Evolutionary conservation across 768 basidiomycete genomes (phyloP).

Genomic region (Mycena metata): DNA sequence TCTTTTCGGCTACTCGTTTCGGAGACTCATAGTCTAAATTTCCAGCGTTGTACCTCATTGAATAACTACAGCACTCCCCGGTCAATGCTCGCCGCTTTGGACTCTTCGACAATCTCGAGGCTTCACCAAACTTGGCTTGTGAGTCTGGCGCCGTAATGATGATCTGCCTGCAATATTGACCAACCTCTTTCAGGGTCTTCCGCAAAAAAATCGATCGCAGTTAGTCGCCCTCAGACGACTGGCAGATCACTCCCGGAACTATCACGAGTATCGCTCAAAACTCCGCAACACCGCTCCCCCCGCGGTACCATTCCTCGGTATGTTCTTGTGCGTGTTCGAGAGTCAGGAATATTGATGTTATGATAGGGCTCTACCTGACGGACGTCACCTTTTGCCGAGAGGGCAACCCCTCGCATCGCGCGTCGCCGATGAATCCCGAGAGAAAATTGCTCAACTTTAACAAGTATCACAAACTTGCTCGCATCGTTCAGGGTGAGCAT

Average conservation of each 20-base stretch:
- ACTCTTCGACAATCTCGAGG: conserved; percentile 94
- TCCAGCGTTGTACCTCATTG: conserved; percentile 84
- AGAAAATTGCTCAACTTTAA: conserved; percentile 95
- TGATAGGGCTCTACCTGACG: conserved; percentile 83
- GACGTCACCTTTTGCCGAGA: conserved; percentile 97
- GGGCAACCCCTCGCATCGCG: conserved; percentile 89
- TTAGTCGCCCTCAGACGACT: conserved; percentile 86
- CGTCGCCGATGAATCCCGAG: conserved; percentile 79
- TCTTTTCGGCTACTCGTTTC: conserved; percentile 21
- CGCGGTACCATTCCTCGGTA: conserved; percentile 95
- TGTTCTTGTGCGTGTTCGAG: conserved; percentile 37
- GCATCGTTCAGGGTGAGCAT: conserved; percentile 81
- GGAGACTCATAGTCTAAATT: conserved; percentile 13
- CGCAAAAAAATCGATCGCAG: conserved; percentile 86
- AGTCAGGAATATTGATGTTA: conserved; percentile 33
- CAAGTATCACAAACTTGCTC: conserved; percentile 92
- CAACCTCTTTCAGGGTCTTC: conserved; percentile 76
- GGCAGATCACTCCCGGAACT: conserved; percentile 93
- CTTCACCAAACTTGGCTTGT: conserved; percentile 95
- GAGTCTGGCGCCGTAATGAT: conserved; percentile 48
- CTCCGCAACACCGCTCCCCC: conserved; percentile 92
- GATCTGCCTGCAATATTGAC: background rate
- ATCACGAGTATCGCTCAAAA: conserved; percentile 89
- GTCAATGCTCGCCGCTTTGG: conserved; percentile 93
- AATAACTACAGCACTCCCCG: conserved; percentile 94